Base-by-base conservation (phyloP, 2,329 filamentous ascomycete species). In the Colletotrichum musae region DNA sequence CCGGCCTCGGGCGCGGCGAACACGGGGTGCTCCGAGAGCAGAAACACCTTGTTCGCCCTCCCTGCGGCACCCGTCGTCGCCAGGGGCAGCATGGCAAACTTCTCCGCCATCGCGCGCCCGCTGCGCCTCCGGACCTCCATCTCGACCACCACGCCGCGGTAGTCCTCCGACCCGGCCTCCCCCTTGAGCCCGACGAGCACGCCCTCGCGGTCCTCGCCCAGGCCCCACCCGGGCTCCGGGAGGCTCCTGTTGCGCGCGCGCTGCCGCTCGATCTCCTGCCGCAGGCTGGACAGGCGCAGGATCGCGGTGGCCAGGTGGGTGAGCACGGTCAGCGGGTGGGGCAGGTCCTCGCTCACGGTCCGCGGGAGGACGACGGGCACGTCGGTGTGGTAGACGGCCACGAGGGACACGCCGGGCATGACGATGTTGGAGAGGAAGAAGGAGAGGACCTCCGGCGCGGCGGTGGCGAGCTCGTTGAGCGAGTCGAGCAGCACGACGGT, bases 221-320 rank as follows among this genome's bases (percentile, higher is more conserved):
- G 85, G 0, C 95, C 96, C 79, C 93, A 97, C 9, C 88, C 88
- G 0, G 95, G 95, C 70, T 92, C 91, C 5, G 88, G 89, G 6
- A 93, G 83, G 75, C 93, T 94, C 66, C 92, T 88, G 79, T 96
- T 91, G 10, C 87, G 86, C 4, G 95, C 94, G n/a, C 87, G 88
- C 77, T 94, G 94, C 45, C 88, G 86, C 36, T 91, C 90, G 5
- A 96, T 85, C 51, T 93, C 88, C 73, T 98, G 94, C 7, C 89
- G 83, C 47, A 98, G 86, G 15, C 90, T 93, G 47, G 92, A 90
- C 0, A 93, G 85, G 5, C 88, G 90, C 68, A 98, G 86, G 61
- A 98, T 88, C 4, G 94, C 92, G 4, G 96, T 99, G n/a, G 95
- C 93, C 67, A 98, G 90, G 80, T 97, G 97, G 53, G 87, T 88